Conservation (phyloP, 1,284 basidiomycete species). For the Cryptococcus deneoformans region DNA sequence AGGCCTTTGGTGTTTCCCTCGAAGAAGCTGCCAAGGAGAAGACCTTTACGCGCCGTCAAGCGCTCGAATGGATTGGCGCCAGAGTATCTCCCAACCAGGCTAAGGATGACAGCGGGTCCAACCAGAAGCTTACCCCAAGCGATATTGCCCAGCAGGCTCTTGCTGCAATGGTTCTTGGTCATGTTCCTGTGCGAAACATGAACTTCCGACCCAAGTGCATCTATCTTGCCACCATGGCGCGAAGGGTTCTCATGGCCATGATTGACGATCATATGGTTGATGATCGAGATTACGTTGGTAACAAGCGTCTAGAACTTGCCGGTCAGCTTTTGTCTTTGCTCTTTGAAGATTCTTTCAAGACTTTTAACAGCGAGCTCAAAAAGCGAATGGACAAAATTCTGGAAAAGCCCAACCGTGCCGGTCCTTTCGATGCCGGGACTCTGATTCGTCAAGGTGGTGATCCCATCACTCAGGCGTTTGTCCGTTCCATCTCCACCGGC, state of each 20-base stretch:
- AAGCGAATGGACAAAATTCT: constrained; percentile 96
- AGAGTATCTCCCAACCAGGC: constrained; percentile 78
- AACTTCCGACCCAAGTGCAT: constrained; percentile 96
- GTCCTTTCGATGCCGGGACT: constrained; percentile 80
- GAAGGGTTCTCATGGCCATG: constrained; percentile 94
- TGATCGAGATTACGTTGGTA: constrained; percentile 98
- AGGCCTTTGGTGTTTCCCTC: constrained; percentile 84
- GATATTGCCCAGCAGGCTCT: constrained; percentile 97
- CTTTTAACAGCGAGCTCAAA: constrained; percentile 96
- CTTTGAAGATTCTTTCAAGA: constrained; percentile 99
- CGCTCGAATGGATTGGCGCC: constrained; percentile 91
- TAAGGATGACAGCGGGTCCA: constrained; percentile 47
- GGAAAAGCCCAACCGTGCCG: constrained; percentile 93
- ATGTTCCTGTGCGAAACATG: constrained; percentile 87
- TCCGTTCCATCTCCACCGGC: constrained; percentile 96
- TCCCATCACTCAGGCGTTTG: constrained; percentile 93
- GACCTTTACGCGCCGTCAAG: constrained; percentile 92
- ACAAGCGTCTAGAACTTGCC: constrained; percentile 96
- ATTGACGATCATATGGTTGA: constrained; percentile 96
- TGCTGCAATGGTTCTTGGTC: constrained; percentile 94
- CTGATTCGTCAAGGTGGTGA: constrained; percentile 64
- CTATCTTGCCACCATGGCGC: constrained; percentile 97
- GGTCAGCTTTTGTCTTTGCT: constrained; percentile 93
- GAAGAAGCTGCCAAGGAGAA: constrained; percentile 78
- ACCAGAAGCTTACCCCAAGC: constrained; percentile 74